Evolutionary conservation across 2,329 filamentous ascomycete genomes (phyloP), one percentile per base, ranked within the genome.

Genomic region (Ceratocystis cacaofunesta): DNA sequence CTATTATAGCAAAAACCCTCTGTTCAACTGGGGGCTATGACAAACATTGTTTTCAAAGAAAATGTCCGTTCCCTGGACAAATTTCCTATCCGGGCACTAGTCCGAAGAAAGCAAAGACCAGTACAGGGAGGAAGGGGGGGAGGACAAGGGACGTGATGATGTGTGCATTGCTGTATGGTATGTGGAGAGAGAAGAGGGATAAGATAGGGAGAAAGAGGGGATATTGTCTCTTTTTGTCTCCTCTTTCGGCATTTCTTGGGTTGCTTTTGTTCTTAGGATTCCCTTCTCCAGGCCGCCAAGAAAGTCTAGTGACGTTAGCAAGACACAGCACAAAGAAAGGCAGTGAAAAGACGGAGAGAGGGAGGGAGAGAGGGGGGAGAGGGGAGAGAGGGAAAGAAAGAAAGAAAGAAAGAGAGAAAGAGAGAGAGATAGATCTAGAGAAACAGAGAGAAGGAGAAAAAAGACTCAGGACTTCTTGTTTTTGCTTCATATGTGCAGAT

Each of bases 21-120:
- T 58, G 19, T 12, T 36, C 17, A 7, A 32, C 52, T 58, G 12
- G 52, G 15, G 52, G 52, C 28, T 58, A 58, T 58, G 52, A 58
- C 52, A 58, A 58, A 58, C 52, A 58, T 58, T 58, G 28, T 58
- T 58, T 58, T 58, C 52, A 58, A 58, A 58, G 52, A 58, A 58
- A 58, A 58, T 58, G 52, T 36, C 52, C 52, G 52, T 58, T 58
- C 52, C 52, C 52, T 58, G 52, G 52, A 58, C 52, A 32, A 58
- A 58, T 58, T 58, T 30, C 52, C 52, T 58, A 58, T 58, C 28
- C 52, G 25, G 52, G 52, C 25, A 58, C 52, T 58, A 58, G 52
- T 58, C 52, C 52, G 52, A 58, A 58, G 52, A 58, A 58, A 32
- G 52, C 52, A 32, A 58, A 58, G 52, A 58, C 52, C 7, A 12